Conservation (phyloP, 2,329 filamentous ascomycete species). For the Arachnopeziza araneosa region DNA sequence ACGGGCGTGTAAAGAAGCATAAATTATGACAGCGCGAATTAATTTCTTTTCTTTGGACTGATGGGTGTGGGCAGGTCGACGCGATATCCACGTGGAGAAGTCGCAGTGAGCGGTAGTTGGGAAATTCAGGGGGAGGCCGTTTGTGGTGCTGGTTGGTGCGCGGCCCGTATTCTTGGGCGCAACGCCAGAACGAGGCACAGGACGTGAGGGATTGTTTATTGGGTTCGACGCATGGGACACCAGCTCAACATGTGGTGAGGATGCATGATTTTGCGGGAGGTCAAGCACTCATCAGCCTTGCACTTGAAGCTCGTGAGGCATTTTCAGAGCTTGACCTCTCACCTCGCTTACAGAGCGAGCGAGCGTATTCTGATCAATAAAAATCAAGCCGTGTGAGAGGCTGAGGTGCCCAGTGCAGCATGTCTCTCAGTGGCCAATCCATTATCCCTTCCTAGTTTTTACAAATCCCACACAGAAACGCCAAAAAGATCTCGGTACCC, state of each 20-base stretch:
- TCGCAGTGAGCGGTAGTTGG: not conserved
- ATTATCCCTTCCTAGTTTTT: not conserved
- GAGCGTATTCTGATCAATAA: not conserved
- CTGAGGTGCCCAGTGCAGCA: not conserved
- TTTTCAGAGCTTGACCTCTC: not conserved
- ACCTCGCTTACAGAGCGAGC: not conserved
- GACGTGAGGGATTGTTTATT: not conserved
- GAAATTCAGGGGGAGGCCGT: not conserved
- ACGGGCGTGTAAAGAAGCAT: not conserved
- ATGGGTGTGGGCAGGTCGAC: not conserved
- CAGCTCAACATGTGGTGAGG: not conserved
- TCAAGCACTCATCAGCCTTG: not conserved
- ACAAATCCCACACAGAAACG: constrained; percentile 11
- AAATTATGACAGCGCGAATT: not conserved
- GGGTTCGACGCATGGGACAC: not conserved
- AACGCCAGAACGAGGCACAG: not conserved
- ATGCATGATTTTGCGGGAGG: not conserved
- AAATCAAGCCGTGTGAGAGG: not conserved
- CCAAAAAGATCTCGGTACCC: constrained; percentile 1
- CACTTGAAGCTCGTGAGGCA: not conserved
- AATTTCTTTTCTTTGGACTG: not conserved
- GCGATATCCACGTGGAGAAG: not conserved
- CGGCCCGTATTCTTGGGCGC: not conserved
- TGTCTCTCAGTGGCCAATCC: not conserved
- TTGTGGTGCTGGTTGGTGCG: not conserved